Percentiles rank a stretch among this genome's conserved stretches.
phyloP scores from a whole-genome alignment of 2,329 filamentous ascomycete genomes.

The Metarhizium robertsii region DNA sequence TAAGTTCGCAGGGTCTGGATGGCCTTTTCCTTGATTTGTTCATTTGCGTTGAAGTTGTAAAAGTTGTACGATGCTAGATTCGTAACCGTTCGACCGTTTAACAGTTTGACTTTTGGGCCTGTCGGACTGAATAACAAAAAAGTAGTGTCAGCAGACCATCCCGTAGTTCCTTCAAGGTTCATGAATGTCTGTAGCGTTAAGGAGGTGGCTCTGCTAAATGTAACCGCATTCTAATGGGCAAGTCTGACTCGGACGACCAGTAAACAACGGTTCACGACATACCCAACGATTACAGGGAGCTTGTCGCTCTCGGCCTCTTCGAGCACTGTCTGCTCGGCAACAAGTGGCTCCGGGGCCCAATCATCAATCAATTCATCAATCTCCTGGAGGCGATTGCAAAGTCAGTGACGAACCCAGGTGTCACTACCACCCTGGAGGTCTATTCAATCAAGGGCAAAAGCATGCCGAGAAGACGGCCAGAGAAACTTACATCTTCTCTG shows the following conservation, averaged over 20 bases:
- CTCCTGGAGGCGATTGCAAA: slow-evolving; percentile 42
- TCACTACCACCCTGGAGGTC: background rate
- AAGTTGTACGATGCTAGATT: slow-evolving; percentile 96
- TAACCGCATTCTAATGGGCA: background rate
- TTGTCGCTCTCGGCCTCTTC: slow-evolving; percentile 80
- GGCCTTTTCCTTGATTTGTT: slow-evolving; percentile 87
- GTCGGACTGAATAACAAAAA: slow-evolving; percentile 55
- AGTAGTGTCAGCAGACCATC: background rate
- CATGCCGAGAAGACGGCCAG: no score
- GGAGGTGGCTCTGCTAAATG: background rate
- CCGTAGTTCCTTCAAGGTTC: background rate
- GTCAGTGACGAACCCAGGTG: background rate
- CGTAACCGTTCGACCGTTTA: slow-evolving; percentile 79
- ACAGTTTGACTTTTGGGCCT: slow-evolving; percentile 80
- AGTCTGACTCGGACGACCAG: background rate
- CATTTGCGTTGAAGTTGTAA: slow-evolving; percentile 93
- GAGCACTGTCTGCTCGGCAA: slow-evolving; percentile 60
- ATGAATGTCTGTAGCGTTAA: background rate
- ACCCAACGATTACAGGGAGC: slow-evolving; percentile 83
- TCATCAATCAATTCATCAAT: slow-evolving; percentile 96
- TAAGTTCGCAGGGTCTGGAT: slow-evolving; percentile 91
- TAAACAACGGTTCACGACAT: slow-evolving; percentile 14
- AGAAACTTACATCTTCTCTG: slow-evolving; percentile 57
- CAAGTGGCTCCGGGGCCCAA: slow-evolving; percentile 90
- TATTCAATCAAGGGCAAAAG: background rate